Percentiles rank a stretch among this genome's conserved stretches.
These are phyloP conservation scores for Aegle marmelos DNA, from an alignment of 345 rosid species.

Conservation along the genomic window DNA sequence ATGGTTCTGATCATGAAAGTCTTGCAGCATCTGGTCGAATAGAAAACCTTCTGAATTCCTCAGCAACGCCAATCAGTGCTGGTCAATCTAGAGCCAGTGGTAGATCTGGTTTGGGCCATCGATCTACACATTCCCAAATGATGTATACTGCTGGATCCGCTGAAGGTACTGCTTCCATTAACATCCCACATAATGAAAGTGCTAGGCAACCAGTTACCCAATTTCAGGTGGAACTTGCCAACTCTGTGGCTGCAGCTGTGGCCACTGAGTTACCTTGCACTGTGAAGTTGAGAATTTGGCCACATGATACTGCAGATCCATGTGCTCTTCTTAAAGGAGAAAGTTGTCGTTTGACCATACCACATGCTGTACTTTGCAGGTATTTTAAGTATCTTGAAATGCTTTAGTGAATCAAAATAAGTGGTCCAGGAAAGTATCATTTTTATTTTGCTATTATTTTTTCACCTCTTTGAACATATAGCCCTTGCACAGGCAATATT, in stretches of 20 bases:
- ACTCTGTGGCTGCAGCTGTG: slow-evolving; percentile 67
- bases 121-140: slow-evolving; percentile 29
- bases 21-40: slow-evolving; percentile 24
- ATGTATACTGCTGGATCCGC: slow-evolving; percentile 38
- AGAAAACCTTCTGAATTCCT: slow-evolving; percentile 27
- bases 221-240: slow-evolving; percentile 67
- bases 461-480: background rate
- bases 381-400: slow-evolving; percentile 14
- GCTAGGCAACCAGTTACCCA: slow-evolving; percentile 57
- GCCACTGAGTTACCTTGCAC: slow-evolving; percentile 96
- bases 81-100: slow-evolving; percentile 26
- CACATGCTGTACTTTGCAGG: slow-evolving; percentile 99
- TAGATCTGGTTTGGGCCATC: slow-evolving; percentile 40
- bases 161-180: slow-evolving; percentile 35
- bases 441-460: background rate
- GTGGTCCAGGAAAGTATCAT: background rate
- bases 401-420: background rate
- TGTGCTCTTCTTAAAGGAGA: slow-evolving; percentile 58
- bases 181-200: slow-evolving; percentile 28
- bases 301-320: slow-evolving; percentile 72
- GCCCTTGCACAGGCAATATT: background rate
- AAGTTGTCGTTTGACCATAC: slow-evolving; percentile 66
- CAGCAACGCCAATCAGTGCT: slow-evolving; percentile 27
- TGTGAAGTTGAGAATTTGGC: slow-evolving; percentile 87
- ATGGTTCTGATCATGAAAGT: slow-evolving; percentile 27